A percentile compares a stretch with the other conserved stretches of the same genome.
These are phyloP conservation scores for Anethum foeniculum DNA, from an alignment of 140 eudicot genomes.

Conservation along the genomic window DNA sequence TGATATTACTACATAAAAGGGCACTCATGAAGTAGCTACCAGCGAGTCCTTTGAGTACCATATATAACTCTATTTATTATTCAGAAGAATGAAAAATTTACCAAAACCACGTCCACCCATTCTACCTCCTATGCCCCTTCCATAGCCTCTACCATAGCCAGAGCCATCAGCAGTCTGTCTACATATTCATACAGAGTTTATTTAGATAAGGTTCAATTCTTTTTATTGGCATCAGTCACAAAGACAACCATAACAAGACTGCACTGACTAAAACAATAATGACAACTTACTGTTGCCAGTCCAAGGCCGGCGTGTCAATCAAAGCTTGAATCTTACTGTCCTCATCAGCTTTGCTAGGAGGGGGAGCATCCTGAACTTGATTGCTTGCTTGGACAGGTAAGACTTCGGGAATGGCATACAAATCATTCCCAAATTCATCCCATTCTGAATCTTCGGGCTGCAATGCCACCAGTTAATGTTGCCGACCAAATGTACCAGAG, in stretches of 20 bases:
- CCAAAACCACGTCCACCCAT: slow-evolving; percentile 92
- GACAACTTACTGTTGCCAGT: slow-evolving; percentile 83
- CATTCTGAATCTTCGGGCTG: slow-evolving; percentile 69
- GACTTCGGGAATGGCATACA: slow-evolving; percentile 78
- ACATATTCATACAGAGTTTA: slow-evolving; percentile 17
- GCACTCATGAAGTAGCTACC: neutral
- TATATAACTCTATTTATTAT: neutral
- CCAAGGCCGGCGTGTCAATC: slow-evolving; percentile 83
- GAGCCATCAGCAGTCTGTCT: slow-evolving; percentile 71
- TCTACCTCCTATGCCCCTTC: slow-evolving; percentile 82
- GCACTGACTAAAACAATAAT: neutral
- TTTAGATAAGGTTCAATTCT: neutral
- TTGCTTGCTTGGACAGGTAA: slow-evolving; percentile 40
- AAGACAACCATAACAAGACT: neutral
- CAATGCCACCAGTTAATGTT: slow-evolving; percentile 19
- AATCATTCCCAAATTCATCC: slow-evolving; percentile 92
- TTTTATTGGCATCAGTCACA: neutral
- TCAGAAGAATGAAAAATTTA: slow-evolving; percentile 15
- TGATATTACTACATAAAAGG: neutral
- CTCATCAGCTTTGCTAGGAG: slow-evolving; percentile 82
- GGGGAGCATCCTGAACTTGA: slow-evolving; percentile 60
- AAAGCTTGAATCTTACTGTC: slow-evolving; percentile 85
- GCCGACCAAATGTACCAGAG: neutral
- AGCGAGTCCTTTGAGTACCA: neutral
- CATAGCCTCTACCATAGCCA: slow-evolving; percentile 84